Conservation (phyloP, 2,329 filamentous ascomycete species). For the Monilinia aucupariae region DNA sequence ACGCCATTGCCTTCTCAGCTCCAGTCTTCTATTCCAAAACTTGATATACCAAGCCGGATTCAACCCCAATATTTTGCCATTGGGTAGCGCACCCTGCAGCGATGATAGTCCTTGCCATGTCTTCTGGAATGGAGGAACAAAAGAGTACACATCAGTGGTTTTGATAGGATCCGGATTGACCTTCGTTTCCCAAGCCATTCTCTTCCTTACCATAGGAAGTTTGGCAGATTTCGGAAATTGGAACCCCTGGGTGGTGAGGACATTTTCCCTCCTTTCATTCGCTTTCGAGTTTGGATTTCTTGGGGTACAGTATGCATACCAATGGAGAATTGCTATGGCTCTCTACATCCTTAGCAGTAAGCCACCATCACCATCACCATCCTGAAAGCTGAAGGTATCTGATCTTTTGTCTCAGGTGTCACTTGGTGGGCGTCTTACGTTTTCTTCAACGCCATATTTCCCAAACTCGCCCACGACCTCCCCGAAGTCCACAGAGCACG, state of each 20-base stretch:
- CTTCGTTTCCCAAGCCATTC: slow-evolving; percentile 29
- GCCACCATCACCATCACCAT: neutral
- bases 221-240: slow-evolving; percentile 34
- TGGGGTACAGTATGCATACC: slow-evolving; percentile 26
- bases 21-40: slow-evolving; percentile 34
- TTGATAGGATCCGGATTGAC: slow-evolving; percentile 32
- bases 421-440: slow-evolving; percentile 35
- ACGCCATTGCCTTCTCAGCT: slow-evolving; percentile 22
- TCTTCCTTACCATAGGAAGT: slow-evolving; percentile 32
- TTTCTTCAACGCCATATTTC: slow-evolving; percentile 35
- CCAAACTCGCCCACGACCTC: slow-evolving; percentile 32
- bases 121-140: slow-evolving; percentile 31
- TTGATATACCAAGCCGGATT: slow-evolving; percentile 34
- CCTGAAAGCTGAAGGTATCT: neutral
- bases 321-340: slow-evolving; percentile 34
- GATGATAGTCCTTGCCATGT: slow-evolving; percentile 32
- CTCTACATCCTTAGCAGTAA: slow-evolving; percentile 34
- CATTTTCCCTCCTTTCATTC: slow-evolving; percentile 31
- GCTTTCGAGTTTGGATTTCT: slow-evolving; percentile 34
- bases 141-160: slow-evolving; percentile 31
- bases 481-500: slow-evolving; percentile 29
- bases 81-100: slow-evolving; percentile 30
- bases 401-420: slow-evolving; percentile 22
- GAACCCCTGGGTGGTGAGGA: slow-evolving; percentile 34
- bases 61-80: slow-evolving; percentile 32